Percentiles rank a stretch among this genome's conserved stretches.
Evolutionary conservation across 306 rosid genomes (phyloP).

Genomic region (Fagus sylvatica): DNA sequence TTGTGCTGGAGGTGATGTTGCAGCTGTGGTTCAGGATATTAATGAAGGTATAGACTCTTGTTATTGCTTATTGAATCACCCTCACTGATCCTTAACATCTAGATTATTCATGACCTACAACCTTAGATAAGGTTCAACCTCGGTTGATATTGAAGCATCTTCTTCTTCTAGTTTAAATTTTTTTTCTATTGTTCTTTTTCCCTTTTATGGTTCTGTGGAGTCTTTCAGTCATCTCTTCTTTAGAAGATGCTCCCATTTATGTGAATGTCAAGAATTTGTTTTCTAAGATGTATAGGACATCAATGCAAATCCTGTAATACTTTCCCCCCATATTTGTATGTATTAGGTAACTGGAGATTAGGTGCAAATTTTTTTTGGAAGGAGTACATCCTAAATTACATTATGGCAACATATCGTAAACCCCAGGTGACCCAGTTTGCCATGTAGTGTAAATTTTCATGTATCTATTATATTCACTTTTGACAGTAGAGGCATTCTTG

Average conservation of each 20-base stretch:
- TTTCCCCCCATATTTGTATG: conserved; percentile 14
- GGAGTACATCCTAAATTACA: conserved; percentile 68
- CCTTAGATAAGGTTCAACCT: conserved; percentile 10
- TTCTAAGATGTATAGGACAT: conserved; percentile 7
- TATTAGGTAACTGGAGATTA: conserved; percentile 69
- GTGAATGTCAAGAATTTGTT: neutral
- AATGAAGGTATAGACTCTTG: conserved; percentile 40
- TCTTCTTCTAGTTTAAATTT: neutral
- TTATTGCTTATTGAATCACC: conserved; percentile 16
- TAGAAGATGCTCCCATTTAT: neutral
- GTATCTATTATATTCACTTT: neutral
- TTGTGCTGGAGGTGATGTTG: conserved; percentile 98
- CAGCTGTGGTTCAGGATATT: conserved; percentile 54
- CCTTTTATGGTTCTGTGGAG: neutral
- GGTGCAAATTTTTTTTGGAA: conserved; percentile 60
- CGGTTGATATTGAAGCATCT: neutral
- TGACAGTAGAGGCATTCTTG: neutral
- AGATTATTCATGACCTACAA: neutral
- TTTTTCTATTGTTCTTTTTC: neutral
- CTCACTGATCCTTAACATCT: neutral
- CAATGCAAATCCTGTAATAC: conserved; percentile 5
- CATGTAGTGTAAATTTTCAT: neutral
- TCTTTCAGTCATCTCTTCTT: neutral
- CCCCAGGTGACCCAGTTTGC: conserved; percentile 65
- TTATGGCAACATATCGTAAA: conserved; percentile 87